These are phyloP conservation scores for Xylariales sp. DNA, from an alignment of 2,329 filamentous ascomycete genomes.

Conservation along the genomic window DNA sequence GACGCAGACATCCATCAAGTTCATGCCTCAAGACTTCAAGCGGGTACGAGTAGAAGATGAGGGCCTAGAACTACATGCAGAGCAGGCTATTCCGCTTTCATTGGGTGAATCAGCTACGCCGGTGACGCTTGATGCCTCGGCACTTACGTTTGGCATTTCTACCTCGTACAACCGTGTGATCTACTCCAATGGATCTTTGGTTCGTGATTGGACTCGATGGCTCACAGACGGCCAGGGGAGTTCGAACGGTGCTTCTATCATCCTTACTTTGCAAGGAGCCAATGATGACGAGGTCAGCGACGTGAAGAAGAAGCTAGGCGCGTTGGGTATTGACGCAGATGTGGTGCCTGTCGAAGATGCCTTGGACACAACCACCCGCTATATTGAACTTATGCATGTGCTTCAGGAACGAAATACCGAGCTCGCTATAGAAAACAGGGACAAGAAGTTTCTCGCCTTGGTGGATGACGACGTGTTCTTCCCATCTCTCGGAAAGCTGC, in stretches of 20 bases:
- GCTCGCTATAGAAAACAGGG: constrained; percentile 27
- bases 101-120: constrained; percentile 23
- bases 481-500: constrained; percentile 34
- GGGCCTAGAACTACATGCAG: constrained; percentile 9
- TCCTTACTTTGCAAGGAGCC: constrained; percentile 37
- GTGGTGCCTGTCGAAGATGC: constrained; percentile 25
- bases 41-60: constrained; percentile 13
- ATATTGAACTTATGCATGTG: constrained; percentile 32
- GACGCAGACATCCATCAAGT: constrained; percentile 11
- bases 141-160: constrained; percentile 36
- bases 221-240: constrained; percentile 34
- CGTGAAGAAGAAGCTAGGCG: constrained; percentile 24
- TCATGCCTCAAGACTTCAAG: constrained; percentile 13
- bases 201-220: constrained; percentile 41
- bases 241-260: constrained; percentile 38
- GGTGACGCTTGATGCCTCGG: constrained; percentile 31
- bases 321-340: constrained; percentile 33
- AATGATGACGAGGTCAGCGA: constrained; percentile 25
- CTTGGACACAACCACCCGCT: constrained; percentile 27
- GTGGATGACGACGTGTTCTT: constrained; percentile 44
- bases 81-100: constrained; percentile 27
- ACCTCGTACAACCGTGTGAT: constrained; percentile 36
- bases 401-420: constrained; percentile 27
- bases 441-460: constrained; percentile 37
- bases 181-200: constrained; percentile 31